These are phyloP conservation scores for Stephanodiscus triporus DNA, from an alignment of 108 stramenopile genomes.

Conservation along the genomic window DNA sequence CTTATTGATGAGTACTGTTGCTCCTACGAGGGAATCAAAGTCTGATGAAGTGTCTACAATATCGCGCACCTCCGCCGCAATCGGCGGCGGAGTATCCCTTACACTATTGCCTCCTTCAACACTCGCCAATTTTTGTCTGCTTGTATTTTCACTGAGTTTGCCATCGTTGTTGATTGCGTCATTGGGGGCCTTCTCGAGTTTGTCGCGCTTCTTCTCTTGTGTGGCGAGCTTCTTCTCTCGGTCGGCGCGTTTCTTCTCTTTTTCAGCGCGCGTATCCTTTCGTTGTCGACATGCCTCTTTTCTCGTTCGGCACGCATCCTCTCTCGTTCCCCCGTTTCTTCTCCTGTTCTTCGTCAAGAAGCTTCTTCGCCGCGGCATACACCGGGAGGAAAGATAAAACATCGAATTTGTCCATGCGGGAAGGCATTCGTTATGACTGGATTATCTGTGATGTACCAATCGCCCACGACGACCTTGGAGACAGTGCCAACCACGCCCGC, in stretches of 20 bases:
- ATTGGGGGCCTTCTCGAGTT: not conserved
- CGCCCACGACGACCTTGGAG: conserved; percentile 5
- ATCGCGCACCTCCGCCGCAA: not conserved
- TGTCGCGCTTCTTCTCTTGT: no score
- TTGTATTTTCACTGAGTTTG: not conserved
- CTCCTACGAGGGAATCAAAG: conserved; percentile 1
- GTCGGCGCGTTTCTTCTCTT: not conserved
- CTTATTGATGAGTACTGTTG: conserved; percentile 11
- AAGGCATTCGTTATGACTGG: conserved; percentile 4
- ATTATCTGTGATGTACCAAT: conserved; percentile 27
- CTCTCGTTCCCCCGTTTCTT: no score
- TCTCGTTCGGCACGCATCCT: no score
- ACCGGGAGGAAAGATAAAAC: conserved; percentile 5
- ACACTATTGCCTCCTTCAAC: not conserved
- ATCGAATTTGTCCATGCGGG: conserved; percentile 5
- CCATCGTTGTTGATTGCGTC: no score
- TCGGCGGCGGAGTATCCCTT: no score
- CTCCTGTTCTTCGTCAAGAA: conserved; percentile 7
- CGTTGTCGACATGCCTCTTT: not conserved
- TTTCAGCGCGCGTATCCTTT: not conserved
- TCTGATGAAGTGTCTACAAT: not conserved
- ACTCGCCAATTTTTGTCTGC: not conserved
- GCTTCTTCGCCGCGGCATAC: not conserved
- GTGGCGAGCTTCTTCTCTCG: no score
- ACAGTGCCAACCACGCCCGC: not conserved